phyloP scores from a whole-genome alignment of 805 yeast genomes.

The Hanseniaspora jakobsenii region DNA sequence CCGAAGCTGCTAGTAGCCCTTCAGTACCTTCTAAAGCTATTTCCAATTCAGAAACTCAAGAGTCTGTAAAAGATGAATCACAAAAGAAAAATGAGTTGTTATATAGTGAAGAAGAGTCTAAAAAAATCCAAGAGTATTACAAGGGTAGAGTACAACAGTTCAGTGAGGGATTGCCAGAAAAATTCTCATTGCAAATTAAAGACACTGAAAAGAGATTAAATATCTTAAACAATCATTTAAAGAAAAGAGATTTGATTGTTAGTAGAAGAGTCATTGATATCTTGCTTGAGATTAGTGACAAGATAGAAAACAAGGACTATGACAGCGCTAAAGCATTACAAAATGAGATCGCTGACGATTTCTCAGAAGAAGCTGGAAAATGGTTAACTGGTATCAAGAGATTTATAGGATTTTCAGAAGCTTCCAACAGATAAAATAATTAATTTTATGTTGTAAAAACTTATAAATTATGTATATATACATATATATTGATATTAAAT shows the following conservation, averaged over 20 bases:
- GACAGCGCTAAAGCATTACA: slow-evolving; percentile 45
- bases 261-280: slow-evolving; percentile 43
- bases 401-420: slow-evolving; percentile 62
- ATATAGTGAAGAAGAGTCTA: slow-evolving; percentile 42
- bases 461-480: not conserved
- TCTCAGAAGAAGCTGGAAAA: slow-evolving; percentile 65
- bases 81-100: slow-evolving; percentile 26
- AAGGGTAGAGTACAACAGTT: slow-evolving; percentile 45
- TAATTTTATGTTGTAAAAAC: not conserved
- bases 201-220: slow-evolving; percentile 77
- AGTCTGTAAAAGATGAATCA: not conserved
- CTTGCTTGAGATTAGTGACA: slow-evolving; percentile 39
- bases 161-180: slow-evolving; percentile 63
- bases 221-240: slow-evolving; percentile 64
- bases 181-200: slow-evolving; percentile 54
- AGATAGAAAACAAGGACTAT: slow-evolving; percentile 45
- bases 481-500: not conserved
- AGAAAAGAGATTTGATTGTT: slow-evolving; percentile 50
- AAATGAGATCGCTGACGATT: slow-evolving; percentile 48
- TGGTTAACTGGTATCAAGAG: slow-evolving; percentile 92
- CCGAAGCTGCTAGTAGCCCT: not conserved
- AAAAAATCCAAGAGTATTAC: slow-evolving; percentile 49
- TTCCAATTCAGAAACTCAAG: slow-evolving; percentile 7
- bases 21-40: slow-evolving; percentile 3
- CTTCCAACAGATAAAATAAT: slow-evolving; percentile 16